Conservation (phyloP, 1,139 yeast species). For the Diutina neorugosa region DNA sequence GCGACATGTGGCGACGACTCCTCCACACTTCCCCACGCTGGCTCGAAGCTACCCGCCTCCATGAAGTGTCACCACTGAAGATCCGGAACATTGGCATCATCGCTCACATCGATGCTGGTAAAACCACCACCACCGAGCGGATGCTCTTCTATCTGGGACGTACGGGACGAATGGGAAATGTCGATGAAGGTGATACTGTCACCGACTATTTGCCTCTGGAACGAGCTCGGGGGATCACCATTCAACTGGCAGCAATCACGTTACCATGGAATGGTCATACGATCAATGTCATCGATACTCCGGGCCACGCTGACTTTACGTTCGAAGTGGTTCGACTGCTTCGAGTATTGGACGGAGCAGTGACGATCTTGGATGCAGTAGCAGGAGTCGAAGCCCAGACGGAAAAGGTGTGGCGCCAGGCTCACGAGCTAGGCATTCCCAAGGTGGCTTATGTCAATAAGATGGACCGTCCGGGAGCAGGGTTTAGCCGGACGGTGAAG, state of each 20-base stretch:
- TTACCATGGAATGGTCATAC: conserved; percentile 72
- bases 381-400: conserved; percentile 99
- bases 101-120: conserved; percentile 87
- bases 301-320: conserved; percentile 97
- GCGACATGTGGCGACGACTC: not conserved
- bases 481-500: conserved; percentile 78
- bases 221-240: conserved; percentile 87
- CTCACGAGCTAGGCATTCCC: conserved; percentile 56
- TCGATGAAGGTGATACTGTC: conserved; percentile 93
- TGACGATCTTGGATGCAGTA: conserved; percentile 84
- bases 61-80: not conserved
- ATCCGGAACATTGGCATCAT: conserved; percentile 57
- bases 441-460: conserved; percentile 74
- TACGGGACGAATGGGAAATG: conserved; percentile 76
- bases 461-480: conserved; percentile 96
- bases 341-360: conserved; percentile 87
- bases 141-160: conserved; percentile 84
- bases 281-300: conserved; percentile 87
- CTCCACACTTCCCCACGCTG: not conserved
- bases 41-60: not conserved
- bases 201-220: conserved; percentile 90
- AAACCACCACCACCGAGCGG: conserved; percentile 82
- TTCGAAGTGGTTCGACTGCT: conserved; percentile 87
- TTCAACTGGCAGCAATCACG: conserved; percentile 92
- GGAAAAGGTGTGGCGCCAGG: conserved; percentile 92